Base-by-base conservation (phyloP, 345 rosid genomes). In the Eucalyptus melliodora region DNA sequence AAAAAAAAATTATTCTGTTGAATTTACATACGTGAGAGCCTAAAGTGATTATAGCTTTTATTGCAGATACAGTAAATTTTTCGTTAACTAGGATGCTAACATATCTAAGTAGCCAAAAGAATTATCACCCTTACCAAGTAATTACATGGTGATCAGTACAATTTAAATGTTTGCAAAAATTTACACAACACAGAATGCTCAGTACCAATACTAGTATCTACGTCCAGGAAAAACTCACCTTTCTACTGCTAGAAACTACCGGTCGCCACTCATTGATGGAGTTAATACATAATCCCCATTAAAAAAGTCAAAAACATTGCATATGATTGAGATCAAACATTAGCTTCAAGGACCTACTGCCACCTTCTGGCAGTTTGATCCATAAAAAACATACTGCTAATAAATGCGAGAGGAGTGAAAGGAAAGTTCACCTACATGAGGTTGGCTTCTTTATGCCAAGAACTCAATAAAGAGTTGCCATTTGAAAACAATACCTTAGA, bases 211-310 rank as follows among this genome's bases (percentile, higher is more conserved):
- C 14, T 86, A 55, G 55, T n/a, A 62, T 50, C 31, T 88, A 77
- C 37, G 81, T 8, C 13, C 51, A 34, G 72, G 69, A 40, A 88
- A 88, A 81, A 93, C 96, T 92, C 90, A 96, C 99, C 98, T 96
- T 97, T 89, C 95, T 93, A 90, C 94, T 96, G 96, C 97, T 95
- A 67, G 98, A 95, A 86, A 97, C 89, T 90, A 96, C 98, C 90
- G 92, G 94, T 92, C 93, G 95, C 90, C 94, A 86, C 93, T 95
- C 94, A 91, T 94, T 90, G 89, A 93, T 89, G 88, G 96, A 91
- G 88, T 97, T 96, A 88, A 95, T 90, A 92, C 96, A 97, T 81
- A 97, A 86, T 87, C 96, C 97, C 99, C 96, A 94, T 91, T 88
- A 83, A 91, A 92, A 45, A 81, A 10, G 10, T 34, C 49, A 81